Base-by-base conservation (phyloP, 257 asterid species). In the Solanum medicagineum region DNA sequence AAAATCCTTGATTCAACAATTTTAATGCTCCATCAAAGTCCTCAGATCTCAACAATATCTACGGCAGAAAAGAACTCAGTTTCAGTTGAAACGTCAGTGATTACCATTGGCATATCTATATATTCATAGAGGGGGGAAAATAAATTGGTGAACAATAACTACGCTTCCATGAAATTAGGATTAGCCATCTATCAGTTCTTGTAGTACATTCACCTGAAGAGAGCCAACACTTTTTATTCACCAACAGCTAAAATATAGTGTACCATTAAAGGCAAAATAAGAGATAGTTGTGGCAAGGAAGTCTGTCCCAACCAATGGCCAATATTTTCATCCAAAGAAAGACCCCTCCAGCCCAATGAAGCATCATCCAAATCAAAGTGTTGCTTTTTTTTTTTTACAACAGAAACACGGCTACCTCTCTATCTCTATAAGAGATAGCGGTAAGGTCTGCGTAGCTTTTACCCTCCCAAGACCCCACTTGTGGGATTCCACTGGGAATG, bases 11-110 rank as follows among this genome's bases (percentile, higher is more conserved):
- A 87, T 89, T 81, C 66, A 96, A 87, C 85, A 94, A 87, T 84
- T 88, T 80, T 83, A 94, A 85, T 66, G 95, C 94, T 86, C 90
- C 93, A 79, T 84, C 88, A 36, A 93, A 93, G 81, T 90, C 93
- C 49, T 90, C 92, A 71, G 79, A 80, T 85, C 63, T 86, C 90
- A 93, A 80, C 90, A 92, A 71, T 84, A 88, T 88, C 99, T 95
- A 36, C 66, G 87, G 81, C 84, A 69, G 80, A 84, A 45, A 40
- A 9, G 47, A 44, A 5, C 45, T 7, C 83, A 53, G 49, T 51
- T 16, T 77, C 83, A 77, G 83, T 24, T 51, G 63, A 47, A 51
- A 26, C n/a, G 22, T 65, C 73, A 65, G 45, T 22, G 60, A 42
- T 42, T 24, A 22, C 29, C 83, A 77, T 77, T 53, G 53, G 65